Percentiles rank a stretch among this genome's conserved stretches.
Evolutionary conservation across 176 grass and related monocot genomes (phyloP).

Genomic region (Eremochloa ophiuroides): DNA sequence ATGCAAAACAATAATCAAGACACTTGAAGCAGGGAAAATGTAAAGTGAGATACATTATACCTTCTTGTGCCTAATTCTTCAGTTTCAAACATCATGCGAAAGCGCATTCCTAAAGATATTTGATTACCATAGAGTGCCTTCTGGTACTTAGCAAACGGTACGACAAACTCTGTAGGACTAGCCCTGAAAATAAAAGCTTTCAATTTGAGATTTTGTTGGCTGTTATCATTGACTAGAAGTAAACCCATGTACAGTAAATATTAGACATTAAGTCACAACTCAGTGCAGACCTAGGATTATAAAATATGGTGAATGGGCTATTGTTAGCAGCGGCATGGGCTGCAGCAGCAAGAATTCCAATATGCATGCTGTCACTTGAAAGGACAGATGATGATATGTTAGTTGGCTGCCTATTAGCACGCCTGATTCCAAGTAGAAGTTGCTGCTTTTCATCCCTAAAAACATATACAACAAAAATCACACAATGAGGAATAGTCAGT

Average conservation of each 20-base stretch:
- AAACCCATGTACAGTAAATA: background rate
- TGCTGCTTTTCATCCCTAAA: constrained; percentile 78
- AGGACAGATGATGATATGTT: constrained; percentile 84
- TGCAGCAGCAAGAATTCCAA: constrained; percentile 87
- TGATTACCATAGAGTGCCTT: constrained; percentile 74
- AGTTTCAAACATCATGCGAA: constrained; percentile 88
- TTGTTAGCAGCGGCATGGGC: constrained; percentile 77
- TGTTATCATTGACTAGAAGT: background rate
- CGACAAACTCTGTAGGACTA: constrained; percentile 85
- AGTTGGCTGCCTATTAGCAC: constrained; percentile 66
- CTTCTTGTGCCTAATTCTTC: constrained; percentile 79
- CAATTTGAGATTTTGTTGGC: constrained; percentile 19
- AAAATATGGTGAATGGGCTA: constrained; percentile 90
- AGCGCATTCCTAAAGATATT: constrained; percentile 87
- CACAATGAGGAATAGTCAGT: constrained; percentile 3
- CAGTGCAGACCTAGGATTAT: constrained; percentile 74
- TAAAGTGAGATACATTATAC: constrained; percentile 28
- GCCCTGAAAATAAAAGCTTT: constrained; percentile 52
- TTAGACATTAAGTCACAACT: background rate
- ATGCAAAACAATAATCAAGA: background rate
- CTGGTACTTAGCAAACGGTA: constrained; percentile 75
- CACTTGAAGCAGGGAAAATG: background rate
- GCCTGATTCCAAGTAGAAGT: constrained; percentile 74
- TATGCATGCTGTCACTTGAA: constrained; percentile 96
- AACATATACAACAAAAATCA: background rate